These are phyloP conservation scores for Neoboletus subvelutipes DNA, from an alignment of 768 basidiomycete species.

Conservation along the genomic window DNA sequence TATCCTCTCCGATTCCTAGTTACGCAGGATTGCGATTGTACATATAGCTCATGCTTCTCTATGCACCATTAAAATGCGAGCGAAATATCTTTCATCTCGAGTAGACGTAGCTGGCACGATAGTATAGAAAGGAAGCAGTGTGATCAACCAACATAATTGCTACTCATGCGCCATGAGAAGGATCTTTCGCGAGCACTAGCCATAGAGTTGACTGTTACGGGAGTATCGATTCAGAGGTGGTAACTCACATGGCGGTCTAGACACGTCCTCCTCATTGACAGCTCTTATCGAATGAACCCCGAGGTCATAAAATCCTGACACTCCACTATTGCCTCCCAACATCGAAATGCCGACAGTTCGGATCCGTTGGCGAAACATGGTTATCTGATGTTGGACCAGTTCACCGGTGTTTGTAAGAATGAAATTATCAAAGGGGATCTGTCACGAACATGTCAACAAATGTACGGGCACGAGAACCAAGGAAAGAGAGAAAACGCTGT, in stretches of 20 bases:
- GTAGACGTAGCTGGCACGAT: not conserved
- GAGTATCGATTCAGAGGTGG: not conserved
- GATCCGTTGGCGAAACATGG: conserved; percentile 73
- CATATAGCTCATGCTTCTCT: conserved; percentile 23
- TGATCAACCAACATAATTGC: not conserved
- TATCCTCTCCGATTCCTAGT: conserved; percentile 5
- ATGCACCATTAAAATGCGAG: conserved; percentile 4
- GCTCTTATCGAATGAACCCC: conserved; percentile 79
- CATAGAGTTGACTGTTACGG: not conserved
- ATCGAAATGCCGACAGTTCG: conserved; percentile 85
- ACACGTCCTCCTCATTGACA: conserved; percentile 72
- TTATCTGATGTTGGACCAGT: conserved; percentile 64
- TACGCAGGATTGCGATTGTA: conserved; percentile 23
- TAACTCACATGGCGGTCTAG: conserved; percentile 31
- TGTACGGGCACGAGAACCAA: not conserved
- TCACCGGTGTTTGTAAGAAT: conserved; percentile 74
- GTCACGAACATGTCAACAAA: conserved; percentile 9
- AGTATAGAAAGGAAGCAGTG: not conserved
- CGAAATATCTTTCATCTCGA: conserved; percentile 1
- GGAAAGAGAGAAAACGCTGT: not conserved
- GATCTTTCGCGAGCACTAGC: conserved; percentile 28
- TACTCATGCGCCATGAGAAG: conserved; percentile 23
- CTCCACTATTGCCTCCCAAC: conserved; percentile 78
- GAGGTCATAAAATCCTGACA: conserved; percentile 76
- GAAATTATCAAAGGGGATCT: conserved; percentile 83